Base-by-base conservation (phyloP, 2,329 filamentous ascomycete species). In the Xylaria arbuscula region DNA sequence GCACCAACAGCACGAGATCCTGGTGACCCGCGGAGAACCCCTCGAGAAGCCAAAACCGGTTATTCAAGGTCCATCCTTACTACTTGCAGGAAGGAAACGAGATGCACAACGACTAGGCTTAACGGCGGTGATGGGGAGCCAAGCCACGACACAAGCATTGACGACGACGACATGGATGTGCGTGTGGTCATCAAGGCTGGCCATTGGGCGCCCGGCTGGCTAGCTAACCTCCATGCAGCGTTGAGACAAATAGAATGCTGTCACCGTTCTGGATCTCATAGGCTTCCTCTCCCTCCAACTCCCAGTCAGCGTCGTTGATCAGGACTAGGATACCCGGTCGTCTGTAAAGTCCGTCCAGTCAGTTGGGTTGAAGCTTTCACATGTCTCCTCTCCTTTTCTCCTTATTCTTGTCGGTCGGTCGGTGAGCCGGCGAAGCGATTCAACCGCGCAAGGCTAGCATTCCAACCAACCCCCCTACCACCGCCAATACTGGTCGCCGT, bases 291-390 rank as follows among this genome's bases (percentile, higher is more conserved):
- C 94, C 96, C 81, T 98, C 96, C 13, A 99, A 88, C 80, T 98
- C 96, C 96, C 96, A 99, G 80, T 99, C 96, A 32, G 94, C 93
- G 75, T 99, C 96, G 78, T 99, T 99, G 80, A 99, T 97, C 66
- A 99, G 86, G 34, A 98, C 95, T 51, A 99, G 88, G 79, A 99
- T 97, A 2, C 96, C 96, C 5, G 96, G 96, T 62, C 96, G 94
- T 69, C 95, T 98, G 74, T 42, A 61, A 67, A 53, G 68, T 28
- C 61, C 62, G 57, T 28, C 51, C 17, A 68, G 74, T 76, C 73
- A 76, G 74, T 72, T 36, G 48, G 68, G 32, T 42, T 48, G 58
- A 32, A 7, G n/a, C n/a, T 19, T 48, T 60, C 66, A 53, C 61
- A 56, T 60, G 61, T 61, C 50, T n/a, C 17, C 15, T 17, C n/a